A percentile compares a stretch with the other conserved stretches of the same genome.
phyloP scores from a whole-genome alignment of 2,329 filamentous ascomycete species.

The Fusarium fujikuroi region DNA sequence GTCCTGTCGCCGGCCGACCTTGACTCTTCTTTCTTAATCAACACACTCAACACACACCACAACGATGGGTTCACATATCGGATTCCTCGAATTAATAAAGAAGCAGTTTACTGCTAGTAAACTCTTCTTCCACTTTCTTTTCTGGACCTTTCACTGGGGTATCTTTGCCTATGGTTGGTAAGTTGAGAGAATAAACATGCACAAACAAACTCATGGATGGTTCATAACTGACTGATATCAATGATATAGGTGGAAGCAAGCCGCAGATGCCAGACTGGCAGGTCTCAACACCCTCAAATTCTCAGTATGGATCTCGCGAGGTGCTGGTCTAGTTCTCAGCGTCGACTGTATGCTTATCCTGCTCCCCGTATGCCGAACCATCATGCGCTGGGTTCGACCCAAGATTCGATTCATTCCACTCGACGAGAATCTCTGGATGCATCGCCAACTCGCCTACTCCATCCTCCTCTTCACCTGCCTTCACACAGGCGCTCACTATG shows the following conservation, averaged over 20 bases:
- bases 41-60: constrained; percentile 31
- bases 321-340: constrained; percentile 85
- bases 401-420: constrained; percentile 89
- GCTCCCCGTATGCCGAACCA: constrained; percentile 92
- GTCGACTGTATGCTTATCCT: constrained; percentile 90
- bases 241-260: constrained; percentile 79
- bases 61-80: constrained; percentile 56
- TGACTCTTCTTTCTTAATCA: constrained; percentile 17
- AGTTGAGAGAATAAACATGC: constrained; percentile 45
- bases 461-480: constrained; percentile 83
- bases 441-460: constrained; percentile 91
- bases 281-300: constrained; percentile 83
- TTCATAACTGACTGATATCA: constrained; percentile 18
- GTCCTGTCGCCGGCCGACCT: constrained; percentile 39
- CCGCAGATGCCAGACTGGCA: constrained; percentile 72
- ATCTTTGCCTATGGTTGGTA: constrained; percentile 91
- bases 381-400: constrained; percentile 85
- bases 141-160: constrained; percentile 81
- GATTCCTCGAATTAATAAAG: constrained; percentile 57
- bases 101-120: constrained; percentile 78
- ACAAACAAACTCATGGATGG: neutral
- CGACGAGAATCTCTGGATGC: constrained; percentile 98
- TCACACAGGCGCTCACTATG: constrained; percentile 86
- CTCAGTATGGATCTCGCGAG: constrained; percentile 97
- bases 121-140: constrained; percentile 81